Percentiles rank a stretch among this genome's conserved stretches.
These are phyloP conservation scores for Malassezia slooffiae DNA, from an alignment of 1,284 basidiomycete species.

Conservation along the genomic window DNA sequence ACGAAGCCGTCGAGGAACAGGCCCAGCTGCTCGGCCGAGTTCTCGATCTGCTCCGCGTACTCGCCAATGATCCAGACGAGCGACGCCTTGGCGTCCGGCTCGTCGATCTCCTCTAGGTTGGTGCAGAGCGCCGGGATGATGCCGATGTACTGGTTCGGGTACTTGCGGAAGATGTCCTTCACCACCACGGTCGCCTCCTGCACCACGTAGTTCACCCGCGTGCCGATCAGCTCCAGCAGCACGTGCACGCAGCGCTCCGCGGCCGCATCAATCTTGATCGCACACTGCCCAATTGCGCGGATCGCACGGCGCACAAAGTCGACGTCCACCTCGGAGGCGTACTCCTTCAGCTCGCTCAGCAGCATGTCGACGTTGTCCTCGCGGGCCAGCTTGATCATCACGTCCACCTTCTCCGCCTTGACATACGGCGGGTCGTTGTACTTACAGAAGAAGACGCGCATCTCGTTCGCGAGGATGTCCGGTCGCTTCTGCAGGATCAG, in stretches of 20 bases:
- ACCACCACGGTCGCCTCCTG: conserved; percentile 97
- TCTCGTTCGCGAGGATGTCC: conserved; percentile 80
- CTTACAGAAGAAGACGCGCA: conserved; percentile 99
- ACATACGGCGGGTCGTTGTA: conserved; percentile 98
- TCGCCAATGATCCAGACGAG: conserved; percentile 98
- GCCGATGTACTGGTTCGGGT: conserved; percentile 92
- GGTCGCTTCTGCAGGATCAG: conserved; percentile 84
- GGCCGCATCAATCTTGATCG: conserved; percentile 83
- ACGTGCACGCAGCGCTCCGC: conserved; percentile 93
- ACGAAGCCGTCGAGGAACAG: conserved; percentile 83
- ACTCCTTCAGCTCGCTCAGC: conserved; percentile 91
- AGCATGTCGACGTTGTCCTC: conserved; percentile 89
- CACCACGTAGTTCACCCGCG: conserved; percentile 89
- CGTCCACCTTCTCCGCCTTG: conserved; percentile 94
- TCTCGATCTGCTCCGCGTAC: conserved; percentile 92
- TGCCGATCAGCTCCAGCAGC: conserved; percentile 76
- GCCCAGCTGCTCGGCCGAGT: conserved; percentile 79
- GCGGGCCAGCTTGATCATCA: conserved; percentile 86
- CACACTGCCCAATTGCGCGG: conserved; percentile 87
- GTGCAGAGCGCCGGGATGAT: conserved; percentile 89
- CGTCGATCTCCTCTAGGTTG: conserved; percentile 89
- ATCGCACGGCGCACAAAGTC: conserved; percentile 92
- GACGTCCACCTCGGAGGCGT: conserved; percentile 93
- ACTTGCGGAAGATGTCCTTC: conserved; percentile 98
- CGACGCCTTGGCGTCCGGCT: conserved; percentile 93